Conservation (phyloP, 2,329 filamentous ascomycete genomes). For the Fusarium graminum region DNA sequence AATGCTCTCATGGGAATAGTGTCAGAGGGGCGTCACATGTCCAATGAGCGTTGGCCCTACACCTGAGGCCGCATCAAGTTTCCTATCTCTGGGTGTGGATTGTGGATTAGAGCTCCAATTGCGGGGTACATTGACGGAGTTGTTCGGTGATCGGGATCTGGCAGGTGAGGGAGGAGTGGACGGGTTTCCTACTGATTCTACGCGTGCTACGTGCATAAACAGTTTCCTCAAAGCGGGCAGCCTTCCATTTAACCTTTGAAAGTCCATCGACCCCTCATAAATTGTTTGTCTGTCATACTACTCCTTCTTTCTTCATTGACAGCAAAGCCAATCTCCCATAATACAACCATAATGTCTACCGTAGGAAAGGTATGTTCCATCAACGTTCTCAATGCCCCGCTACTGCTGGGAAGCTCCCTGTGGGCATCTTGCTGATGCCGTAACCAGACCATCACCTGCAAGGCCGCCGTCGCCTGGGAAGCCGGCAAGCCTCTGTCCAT, state of each 20-base stretch:
- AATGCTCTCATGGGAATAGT: slow-evolving; percentile 29
- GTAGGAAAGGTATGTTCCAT: slow-evolving; percentile 63
- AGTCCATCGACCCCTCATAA: slow-evolving; percentile 28
- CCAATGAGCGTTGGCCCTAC: slow-evolving; percentile 36
- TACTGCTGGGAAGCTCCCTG: slow-evolving; percentile 28
- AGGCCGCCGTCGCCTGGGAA: slow-evolving; percentile 98
- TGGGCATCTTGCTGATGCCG: slow-evolving; percentile 35
- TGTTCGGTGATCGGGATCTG: slow-evolving; percentile 51
- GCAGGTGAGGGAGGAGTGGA: slow-evolving; percentile 14
- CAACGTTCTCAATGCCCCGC: slow-evolving; percentile 40
- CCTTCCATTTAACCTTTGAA: slow-evolving; percentile 27
- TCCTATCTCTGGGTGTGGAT: slow-evolving; percentile 44
- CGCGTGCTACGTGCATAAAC: slow-evolving; percentile 44
- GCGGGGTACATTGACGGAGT: slow-evolving; percentile 49
- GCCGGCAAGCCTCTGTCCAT: slow-evolving; percentile 89
- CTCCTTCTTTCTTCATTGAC: slow-evolving; percentile 28
- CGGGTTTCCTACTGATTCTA: slow-evolving; percentile 39
- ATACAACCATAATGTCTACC: slow-evolving; percentile 60
- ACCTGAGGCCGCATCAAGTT: slow-evolving; percentile 39
- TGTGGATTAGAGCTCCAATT: slow-evolving; percentile 47
- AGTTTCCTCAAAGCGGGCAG: slow-evolving; percentile 20
- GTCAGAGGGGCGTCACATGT: slow-evolving; percentile 12
- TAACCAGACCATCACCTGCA: slow-evolving; percentile 88
- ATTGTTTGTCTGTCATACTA: slow-evolving; percentile 28
- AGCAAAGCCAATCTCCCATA: slow-evolving; percentile 28